Conservation (phyloP, 2,329 filamentous ascomycete species). For the Cercospora brassicicola region DNA sequence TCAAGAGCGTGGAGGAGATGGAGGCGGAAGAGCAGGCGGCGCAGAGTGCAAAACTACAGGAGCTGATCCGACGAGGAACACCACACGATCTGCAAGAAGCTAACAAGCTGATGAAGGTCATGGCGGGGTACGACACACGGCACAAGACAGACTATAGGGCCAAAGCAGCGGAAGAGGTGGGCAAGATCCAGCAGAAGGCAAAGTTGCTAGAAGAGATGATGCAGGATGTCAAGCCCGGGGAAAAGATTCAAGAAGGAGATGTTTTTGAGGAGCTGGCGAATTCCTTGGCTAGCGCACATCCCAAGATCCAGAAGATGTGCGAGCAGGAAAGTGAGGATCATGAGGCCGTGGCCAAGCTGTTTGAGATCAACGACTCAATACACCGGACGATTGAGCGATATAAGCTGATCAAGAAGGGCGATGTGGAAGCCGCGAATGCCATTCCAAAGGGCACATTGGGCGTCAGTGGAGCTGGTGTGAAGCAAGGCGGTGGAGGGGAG, state of each 20-base stretch:
- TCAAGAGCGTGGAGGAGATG: conserved; percentile 97
- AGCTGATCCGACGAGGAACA: conserved; percentile 86
- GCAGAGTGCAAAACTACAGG: conserved; percentile 96
- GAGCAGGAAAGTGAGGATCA: conserved; percentile 97
- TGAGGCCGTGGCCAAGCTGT: conserved; percentile 89
- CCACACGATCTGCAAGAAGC: conserved; percentile 95
- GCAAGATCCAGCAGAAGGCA: conserved; percentile 94
- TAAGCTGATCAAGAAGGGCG: conserved; percentile 92
- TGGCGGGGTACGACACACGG: conserved; percentile 94
- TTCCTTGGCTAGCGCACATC: conserved; percentile 86
- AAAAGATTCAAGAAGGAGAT: conserved; percentile 70
- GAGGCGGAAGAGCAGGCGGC: conserved; percentile 93
- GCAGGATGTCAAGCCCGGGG: conserved; percentile 77
- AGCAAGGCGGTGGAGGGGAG: conserved; percentile 70
- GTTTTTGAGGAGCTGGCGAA: conserved; percentile 81
- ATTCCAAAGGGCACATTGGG: conserved; percentile 79
- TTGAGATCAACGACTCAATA: conserved; percentile 99
- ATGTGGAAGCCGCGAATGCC: conserved; percentile 77
- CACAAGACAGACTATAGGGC: conserved; percentile 97
- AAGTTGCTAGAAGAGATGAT: conserved; percentile 88
- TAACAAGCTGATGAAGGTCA: conserved; percentile 97
- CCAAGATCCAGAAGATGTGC: conserved; percentile 99
- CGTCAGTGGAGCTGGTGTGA: conserved; percentile 62
- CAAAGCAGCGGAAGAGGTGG: conserved; percentile 93
- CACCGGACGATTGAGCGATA: conserved; percentile 94